Evolutionary conservation across 139 green algal genomes (phyloP).

Genomic region (Coelastrella sp.): DNA sequence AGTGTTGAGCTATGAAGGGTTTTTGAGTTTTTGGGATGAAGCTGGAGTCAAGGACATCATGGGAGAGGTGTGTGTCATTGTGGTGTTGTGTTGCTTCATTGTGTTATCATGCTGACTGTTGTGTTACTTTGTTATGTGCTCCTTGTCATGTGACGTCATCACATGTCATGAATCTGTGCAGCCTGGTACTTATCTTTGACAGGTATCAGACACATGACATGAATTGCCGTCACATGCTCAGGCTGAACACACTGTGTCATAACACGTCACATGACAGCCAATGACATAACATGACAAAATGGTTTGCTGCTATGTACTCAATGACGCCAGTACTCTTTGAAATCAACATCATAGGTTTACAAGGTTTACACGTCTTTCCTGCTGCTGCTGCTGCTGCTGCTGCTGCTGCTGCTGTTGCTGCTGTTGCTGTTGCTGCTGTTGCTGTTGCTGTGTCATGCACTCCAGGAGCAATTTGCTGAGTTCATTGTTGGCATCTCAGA

Average conservation of each 20-base stretch:
- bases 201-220: too few relatives aligned
- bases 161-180: too few relatives aligned
- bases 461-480: slow-evolving; percentile 25
- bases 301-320: too few relatives aligned
- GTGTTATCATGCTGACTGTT: too few relatives aligned
- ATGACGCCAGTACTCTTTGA: not conserved
- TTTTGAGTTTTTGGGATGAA: slow-evolving; percentile 34
- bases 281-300: too few relatives aligned
- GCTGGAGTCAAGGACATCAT: not conserved
- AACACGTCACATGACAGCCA: too few relatives aligned
- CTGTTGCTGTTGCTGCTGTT: not conserved
- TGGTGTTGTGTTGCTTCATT: not conserved
- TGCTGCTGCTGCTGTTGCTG: slow-evolving; percentile 8
- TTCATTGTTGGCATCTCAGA: slow-evolving; percentile 24
- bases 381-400: slow-evolving; percentile 4
- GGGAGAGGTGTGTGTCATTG: not conserved
- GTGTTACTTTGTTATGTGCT: too few relatives aligned
- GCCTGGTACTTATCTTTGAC: too few relatives aligned
- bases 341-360: not conserved
- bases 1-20: slow-evolving; percentile 30
- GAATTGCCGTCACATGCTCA: too few relatives aligned
- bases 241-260: too few relatives aligned
- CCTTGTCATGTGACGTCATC: too few relatives aligned
- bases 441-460: not conserved
- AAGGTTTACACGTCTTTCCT: not conserved